Base-by-base conservation (phyloP, 176 grass and related monocot genomes). In the Carex pumila region DNA sequence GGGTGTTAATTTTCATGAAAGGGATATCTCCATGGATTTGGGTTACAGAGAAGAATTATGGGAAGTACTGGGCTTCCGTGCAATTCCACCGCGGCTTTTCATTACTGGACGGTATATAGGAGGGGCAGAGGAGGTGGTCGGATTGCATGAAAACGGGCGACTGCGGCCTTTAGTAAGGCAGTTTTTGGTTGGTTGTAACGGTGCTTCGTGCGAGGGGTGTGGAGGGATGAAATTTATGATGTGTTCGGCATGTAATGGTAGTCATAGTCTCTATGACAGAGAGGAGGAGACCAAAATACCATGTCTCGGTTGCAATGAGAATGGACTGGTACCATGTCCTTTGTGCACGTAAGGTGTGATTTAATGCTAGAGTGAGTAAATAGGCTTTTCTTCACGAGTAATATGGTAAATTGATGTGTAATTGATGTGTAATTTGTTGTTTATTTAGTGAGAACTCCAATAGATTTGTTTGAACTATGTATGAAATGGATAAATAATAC, bases 21-120 rank as follows among this genome's bases (percentile, higher is more conserved):
- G 94, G 80, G 92, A 94, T 57, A 82, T 97, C 61, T 97, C 92
- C 79, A 92, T 97, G 85, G 90, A 94, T 82, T 65, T 88, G 83
- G 65, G 86, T 68, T 97, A 92, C 88, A 61, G 92, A 84, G 88
- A 91, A 47, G 92, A 97, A 86, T 84, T 97, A 71, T 91, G 90
- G 80, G 10, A 73, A 41, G 88, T 88, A 13, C 76, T 97, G 77
- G 58, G 39, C 21, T 9, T 43, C 61, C 53, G 56, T 34, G 64
- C 67, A 15, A 17, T 94, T 73, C 94, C 94, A 31, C 94, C 94
- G 32, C 83, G 70, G 88, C 87, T 94, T 67, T 97, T 97, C 86
- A 85, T 97, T 11, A 81, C 79, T 15, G 92, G 94, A 30, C 18
- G 88, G 21, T 94, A 97, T 62, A 13, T 97, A 12, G 94, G 94